Conservation (phyloP, 345 rosid species). For the Salix purpurea region DNA sequence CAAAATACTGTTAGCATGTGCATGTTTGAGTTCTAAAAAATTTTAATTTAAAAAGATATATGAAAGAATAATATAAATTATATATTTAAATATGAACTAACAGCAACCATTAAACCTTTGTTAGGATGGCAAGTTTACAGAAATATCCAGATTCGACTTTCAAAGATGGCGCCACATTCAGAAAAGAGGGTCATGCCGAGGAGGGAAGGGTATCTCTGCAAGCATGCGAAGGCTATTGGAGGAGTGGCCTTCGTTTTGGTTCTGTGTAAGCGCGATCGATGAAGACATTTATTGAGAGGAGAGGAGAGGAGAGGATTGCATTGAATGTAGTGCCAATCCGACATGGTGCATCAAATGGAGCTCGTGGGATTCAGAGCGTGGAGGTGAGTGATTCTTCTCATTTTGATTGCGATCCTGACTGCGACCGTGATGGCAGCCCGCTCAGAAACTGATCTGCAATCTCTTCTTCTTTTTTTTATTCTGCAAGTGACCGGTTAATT, state of each 20-base stretch:
- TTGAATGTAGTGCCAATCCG: conserved; percentile 6
- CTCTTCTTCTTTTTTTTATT: too few relatives aligned
- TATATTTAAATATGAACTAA: too few relatives aligned
- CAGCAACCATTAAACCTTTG: background rate
- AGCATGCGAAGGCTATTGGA: background rate
- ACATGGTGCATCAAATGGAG: conserved; percentile 22
- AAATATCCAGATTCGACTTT: background rate
- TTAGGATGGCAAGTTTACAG: background rate
- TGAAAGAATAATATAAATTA: too few relatives aligned
- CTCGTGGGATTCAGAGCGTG: conserved; percentile 32
- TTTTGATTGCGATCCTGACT: background rate
- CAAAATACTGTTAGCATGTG: too few relatives aligned
- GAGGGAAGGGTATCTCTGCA: background rate
- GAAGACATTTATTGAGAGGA: background rate
- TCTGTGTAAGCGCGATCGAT: background rate
- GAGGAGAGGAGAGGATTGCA: background rate
- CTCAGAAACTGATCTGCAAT: background rate
- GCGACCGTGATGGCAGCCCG: background rate
- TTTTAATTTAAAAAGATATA: too few relatives aligned
- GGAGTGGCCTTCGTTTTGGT: background rate
- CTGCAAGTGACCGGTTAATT: too few relatives aligned
- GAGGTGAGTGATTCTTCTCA: background rate
- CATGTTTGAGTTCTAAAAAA: too few relatives aligned
- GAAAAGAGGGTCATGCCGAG: background rate
- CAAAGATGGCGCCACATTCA: background rate